These are phyloP conservation scores for Clarireedia sp. DNA, from an alignment of 2,329 filamentous ascomycete genomes.

Conservation along the genomic window DNA sequence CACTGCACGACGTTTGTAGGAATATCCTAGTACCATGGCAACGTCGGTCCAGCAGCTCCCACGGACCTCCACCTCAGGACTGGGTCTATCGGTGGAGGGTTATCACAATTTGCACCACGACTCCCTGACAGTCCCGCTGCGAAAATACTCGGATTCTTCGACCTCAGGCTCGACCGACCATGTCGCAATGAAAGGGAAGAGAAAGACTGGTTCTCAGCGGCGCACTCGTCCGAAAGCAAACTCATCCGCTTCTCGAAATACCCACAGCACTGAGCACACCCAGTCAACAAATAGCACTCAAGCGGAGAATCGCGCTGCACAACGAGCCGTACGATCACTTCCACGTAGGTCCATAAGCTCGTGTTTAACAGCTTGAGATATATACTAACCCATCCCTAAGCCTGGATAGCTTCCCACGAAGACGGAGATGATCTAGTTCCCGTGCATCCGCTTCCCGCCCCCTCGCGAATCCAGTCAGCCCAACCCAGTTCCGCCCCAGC, in stretches of 20 bases:
- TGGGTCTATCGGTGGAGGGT: conserved; percentile 18
- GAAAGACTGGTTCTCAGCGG: conserved; percentile 10
- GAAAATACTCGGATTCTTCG: conserved; percentile 19
- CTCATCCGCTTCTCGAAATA: conserved; percentile 20
- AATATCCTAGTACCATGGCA: conserved; percentile 11
- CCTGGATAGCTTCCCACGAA: conserved; percentile 30
- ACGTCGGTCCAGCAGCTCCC: conserved; percentile 11
- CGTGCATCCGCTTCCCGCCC: conserved; percentile 19
- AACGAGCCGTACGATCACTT: conserved; percentile 24
- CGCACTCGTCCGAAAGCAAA: conserved; percentile 18
- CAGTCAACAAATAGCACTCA: conserved; percentile 21
- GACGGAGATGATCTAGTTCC: conserved; percentile 19
- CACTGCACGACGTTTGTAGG: conserved; percentile 1
- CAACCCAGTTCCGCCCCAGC: conserved; percentile 23
- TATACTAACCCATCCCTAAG: conserved; percentile 13
- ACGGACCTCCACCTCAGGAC: conserved; percentile 10
- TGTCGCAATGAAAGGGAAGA: conserved; percentile 19
- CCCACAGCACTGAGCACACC: conserved; percentile 15
- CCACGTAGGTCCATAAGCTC: conserved; percentile 22
- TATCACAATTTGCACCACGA: conserved; percentile 23
- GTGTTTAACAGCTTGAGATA: neutral
- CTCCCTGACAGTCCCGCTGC: conserved; percentile 7
- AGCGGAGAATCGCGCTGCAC: conserved; percentile 17
- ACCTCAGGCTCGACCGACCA: conserved; percentile 17
- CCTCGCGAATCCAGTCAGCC: conserved; percentile 22